phyloP scores from a whole-genome alignment of 352 stramenopile genomes.

The Globisporangium solare region DNA sequence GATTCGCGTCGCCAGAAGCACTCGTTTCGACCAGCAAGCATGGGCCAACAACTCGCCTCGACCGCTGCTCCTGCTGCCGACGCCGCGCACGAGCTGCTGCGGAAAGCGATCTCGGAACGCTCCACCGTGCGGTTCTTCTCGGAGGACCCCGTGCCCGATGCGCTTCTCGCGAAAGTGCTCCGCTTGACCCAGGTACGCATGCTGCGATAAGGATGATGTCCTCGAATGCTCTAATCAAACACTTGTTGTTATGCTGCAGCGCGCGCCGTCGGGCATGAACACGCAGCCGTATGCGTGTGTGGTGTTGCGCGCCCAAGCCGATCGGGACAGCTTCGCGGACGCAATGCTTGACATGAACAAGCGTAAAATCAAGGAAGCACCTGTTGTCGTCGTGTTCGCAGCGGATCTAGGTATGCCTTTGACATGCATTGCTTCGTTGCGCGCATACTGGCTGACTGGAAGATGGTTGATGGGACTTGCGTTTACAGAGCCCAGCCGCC shows the following conservation, averaged over 20 bases:
- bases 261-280: constrained; percentile 79
- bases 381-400: constrained; percentile 76
- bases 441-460: background rate
- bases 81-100: constrained; percentile 6
- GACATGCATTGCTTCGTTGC: background rate
- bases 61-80: background rate
- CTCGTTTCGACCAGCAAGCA: too few relatives aligned
- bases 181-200: constrained; percentile 48
- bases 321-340: constrained; percentile 60
- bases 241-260: constrained; percentile 19
- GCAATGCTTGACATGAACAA: constrained; percentile 79
- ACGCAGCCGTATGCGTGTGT: constrained; percentile 76
- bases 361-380: constrained; percentile 70
- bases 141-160: constrained; percentile 34
- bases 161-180: constrained; percentile 57
- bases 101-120: constrained; percentile 11
- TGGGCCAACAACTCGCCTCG: background rate
- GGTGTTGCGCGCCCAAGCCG: constrained; percentile 59
- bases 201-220: too few relatives aligned
- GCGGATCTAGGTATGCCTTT: constrained; percentile 47
- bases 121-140: constrained; percentile 14
- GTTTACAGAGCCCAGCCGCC: constrained; percentile 58
- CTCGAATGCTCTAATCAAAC: background rate
- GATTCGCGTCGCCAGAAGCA: too few relatives aligned
- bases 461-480: too few relatives aligned